phyloP scores from a whole-genome alignment of 257 asterid species.

The Solanum medicagineum region DNA sequence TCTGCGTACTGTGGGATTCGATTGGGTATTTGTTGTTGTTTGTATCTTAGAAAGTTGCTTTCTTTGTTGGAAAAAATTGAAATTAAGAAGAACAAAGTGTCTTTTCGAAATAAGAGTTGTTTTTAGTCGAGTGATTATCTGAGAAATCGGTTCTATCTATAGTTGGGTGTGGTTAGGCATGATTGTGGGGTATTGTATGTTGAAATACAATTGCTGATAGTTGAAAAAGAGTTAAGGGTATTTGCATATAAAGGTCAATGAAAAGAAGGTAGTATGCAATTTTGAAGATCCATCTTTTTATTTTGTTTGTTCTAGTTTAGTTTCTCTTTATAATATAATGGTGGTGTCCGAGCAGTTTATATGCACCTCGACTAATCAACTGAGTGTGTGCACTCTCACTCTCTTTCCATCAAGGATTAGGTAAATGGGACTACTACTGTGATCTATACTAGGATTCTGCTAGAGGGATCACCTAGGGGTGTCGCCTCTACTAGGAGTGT shows the following conservation, averaged over 20 bases:
- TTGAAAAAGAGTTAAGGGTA: background rate
- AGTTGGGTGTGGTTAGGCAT: background rate
- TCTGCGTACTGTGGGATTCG: too few relatives aligned
- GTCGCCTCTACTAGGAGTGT: background rate
- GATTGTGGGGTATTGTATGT: background rate
- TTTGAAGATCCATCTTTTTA: background rate
- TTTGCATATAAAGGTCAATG: background rate
- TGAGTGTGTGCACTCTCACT: background rate
- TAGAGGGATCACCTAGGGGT: background rate
- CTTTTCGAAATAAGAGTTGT: background rate
- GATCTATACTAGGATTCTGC: background rate
- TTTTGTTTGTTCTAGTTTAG: background rate
- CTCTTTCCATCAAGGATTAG: background rate
- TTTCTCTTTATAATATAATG: background rate
- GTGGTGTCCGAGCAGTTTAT: background rate
- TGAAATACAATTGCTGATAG: background rate
- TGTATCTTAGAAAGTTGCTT: background rate
- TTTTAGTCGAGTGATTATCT: background rate
- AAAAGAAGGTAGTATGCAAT: background rate
- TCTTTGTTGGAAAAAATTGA: background rate
- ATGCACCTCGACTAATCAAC: background rate
- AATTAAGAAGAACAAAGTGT: background rate
- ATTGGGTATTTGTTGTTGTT: too few relatives aligned
- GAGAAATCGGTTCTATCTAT: background rate
- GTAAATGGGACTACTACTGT: background rate